Evolutionary conservation across 495 filamentous ascomycete species (phyloP).

Genomic region (Aspergillus avenaceus): DNA sequence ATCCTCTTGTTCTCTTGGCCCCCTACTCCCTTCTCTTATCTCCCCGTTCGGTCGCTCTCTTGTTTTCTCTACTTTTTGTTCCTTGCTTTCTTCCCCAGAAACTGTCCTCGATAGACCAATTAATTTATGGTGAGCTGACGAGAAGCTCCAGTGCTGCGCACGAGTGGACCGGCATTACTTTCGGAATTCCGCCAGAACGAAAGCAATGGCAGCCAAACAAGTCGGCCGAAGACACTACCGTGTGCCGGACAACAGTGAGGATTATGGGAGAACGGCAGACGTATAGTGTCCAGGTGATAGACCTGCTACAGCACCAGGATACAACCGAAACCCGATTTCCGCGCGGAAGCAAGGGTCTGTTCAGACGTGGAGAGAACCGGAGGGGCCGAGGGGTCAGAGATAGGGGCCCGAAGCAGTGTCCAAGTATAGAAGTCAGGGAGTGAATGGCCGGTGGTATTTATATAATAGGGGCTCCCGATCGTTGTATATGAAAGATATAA

Average conservation of each 20-base stretch:
- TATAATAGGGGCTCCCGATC: conserved; percentile 5
- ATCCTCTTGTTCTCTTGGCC: conserved; percentile 15
- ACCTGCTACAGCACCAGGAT: conserved; percentile 39
- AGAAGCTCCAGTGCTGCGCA: conserved; percentile 25
- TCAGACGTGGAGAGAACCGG: neutral
- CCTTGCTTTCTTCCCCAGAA: conserved; percentile 1
- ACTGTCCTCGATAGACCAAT: conserved; percentile 14
- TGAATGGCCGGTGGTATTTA: conserved; percentile 5
- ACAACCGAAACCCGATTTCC: conserved; percentile 8
- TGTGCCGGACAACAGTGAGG: conserved; percentile 34
- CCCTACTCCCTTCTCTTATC: conserved; percentile 1
- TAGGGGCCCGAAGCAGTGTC: conserved; percentile 7
- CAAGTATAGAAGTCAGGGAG: conserved; percentile 12
- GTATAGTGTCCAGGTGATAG: conserved; percentile 17
- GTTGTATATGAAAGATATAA: conserved; percentile 18
- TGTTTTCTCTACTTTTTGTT: conserved; percentile 7
- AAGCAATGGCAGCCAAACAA: conserved; percentile 13
- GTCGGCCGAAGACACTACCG: conserved; percentile 16
- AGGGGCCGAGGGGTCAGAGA: too few species aligned
- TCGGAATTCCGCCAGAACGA: conserved; percentile 13
- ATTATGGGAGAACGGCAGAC: neutral
- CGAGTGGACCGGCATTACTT: conserved; percentile 39
- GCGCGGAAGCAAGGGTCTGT: conserved; percentile 4
- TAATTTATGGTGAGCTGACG: conserved; percentile 26
- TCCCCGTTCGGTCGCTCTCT: neutral